These are phyloP conservation scores for Hypoxylon intermedium DNA, from an alignment of 495 filamentous ascomycete species.

Conservation along the genomic window DNA sequence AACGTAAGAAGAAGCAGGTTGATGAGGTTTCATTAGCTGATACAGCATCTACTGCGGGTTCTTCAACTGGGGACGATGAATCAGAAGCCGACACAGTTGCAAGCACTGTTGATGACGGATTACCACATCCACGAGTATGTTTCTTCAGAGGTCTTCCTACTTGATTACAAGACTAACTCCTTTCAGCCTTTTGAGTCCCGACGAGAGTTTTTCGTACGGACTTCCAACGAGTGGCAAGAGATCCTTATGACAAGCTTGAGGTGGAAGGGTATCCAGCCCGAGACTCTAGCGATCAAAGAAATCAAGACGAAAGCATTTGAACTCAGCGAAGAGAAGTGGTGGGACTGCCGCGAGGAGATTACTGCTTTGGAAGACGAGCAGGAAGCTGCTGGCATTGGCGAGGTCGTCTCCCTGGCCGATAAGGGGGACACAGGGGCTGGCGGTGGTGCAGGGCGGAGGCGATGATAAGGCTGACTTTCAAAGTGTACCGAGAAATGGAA, in stretches of 20 bases:
- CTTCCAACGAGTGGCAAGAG: constrained; percentile 89
- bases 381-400: constrained; percentile 92
- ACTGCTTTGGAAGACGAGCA: constrained; percentile 93
- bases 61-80: constrained; percentile 52
- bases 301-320: constrained; percentile 88
- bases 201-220: constrained; percentile 89
- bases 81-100: constrained; percentile 54
- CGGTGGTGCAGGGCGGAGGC: constrained; percentile 64
- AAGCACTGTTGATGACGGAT: constrained; percentile 60
- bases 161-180: constrained; percentile 39
- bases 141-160: background rate
- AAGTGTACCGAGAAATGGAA: no score
- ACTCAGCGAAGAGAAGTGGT: constrained; percentile 94
- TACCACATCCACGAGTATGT: constrained; percentile 64
- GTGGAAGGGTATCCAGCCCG: constrained; percentile 64
- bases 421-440: constrained; percentile 61
- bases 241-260: constrained; percentile 72
- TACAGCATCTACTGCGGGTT: constrained; percentile 36
- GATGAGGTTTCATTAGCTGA: constrained; percentile 50
- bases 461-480: constrained; percentile 47
- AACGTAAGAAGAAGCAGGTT: constrained; percentile 56
- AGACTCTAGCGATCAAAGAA: constrained; percentile 82
- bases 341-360: constrained; percentile 96
- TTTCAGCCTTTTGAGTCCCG: constrained; percentile 89
- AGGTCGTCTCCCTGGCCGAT: constrained; percentile 88